Evolutionary conservation across 192 early-diverging fungal genomes (phyloP).

Genomic region (Helicostylum pulchrum): DNA sequence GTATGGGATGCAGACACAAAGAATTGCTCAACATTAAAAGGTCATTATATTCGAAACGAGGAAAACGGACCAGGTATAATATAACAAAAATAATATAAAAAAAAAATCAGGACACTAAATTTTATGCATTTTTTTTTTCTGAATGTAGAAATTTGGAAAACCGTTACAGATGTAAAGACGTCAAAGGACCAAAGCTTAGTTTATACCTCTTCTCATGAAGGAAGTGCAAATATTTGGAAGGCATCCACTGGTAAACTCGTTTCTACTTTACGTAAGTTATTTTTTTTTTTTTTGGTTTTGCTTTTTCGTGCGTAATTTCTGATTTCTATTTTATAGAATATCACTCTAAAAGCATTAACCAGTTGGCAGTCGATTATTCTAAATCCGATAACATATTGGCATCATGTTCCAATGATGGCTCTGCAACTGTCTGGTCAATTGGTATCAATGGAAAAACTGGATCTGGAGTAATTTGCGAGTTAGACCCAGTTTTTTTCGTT

Average conservation of each 20-base stretch:
- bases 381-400: constrained; percentile 3
- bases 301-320: too few species aligned
- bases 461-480: constrained; percentile 3
- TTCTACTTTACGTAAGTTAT: constrained; percentile 10
- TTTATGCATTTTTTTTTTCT: background rate
- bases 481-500: background rate
- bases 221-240: constrained; percentile 16
- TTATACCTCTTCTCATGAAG: constrained; percentile 12
- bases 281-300: background rate
- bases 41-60: constrained; percentile 10
- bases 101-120: background rate
- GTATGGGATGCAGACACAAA: constrained; percentile 5
- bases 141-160: constrained; percentile 14
- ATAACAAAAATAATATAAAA: too few species aligned
- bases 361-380: background rate
- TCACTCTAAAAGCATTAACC: constrained; percentile 11
- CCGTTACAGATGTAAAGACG: constrained; percentile 20
- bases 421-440: constrained; percentile 18
- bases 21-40: background rate
- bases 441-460: constrained; percentile 14
- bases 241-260: background rate
- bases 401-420: constrained; percentile 12
- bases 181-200: constrained; percentile 7
- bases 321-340: background rate
- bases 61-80: background rate